Conservation (phyloP, 1,284 basidiomycete species). For the Trametes pubescens region DNA sequence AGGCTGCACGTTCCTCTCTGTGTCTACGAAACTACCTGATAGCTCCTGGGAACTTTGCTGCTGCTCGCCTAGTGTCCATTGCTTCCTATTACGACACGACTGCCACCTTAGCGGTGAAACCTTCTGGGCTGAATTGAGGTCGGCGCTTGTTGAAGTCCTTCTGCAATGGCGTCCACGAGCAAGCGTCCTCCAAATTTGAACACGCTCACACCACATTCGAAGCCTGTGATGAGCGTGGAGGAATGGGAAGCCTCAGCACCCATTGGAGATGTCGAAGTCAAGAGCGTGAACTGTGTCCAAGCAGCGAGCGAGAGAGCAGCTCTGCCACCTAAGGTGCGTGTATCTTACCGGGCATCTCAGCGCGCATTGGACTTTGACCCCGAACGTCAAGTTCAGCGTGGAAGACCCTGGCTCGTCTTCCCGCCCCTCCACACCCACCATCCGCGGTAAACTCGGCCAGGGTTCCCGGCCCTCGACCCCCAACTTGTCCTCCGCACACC, state of each 20-base stretch:
- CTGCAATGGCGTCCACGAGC: conserved; percentile 18
- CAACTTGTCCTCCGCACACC: conserved; percentile 34
- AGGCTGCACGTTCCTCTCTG: too few species aligned
- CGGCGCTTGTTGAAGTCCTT: neutral
- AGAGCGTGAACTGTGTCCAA: conserved; percentile 73
- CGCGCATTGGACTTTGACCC: conserved; percentile 15
- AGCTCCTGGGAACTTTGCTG: too few species aligned
- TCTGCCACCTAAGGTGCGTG: conserved; percentile 75
- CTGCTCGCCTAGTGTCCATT: too few species aligned
- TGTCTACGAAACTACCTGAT: too few species aligned
- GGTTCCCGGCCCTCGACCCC: conserved; percentile 48
- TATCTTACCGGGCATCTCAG: neutral
- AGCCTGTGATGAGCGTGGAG: conserved; percentile 67
- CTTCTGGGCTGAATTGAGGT: neutral
- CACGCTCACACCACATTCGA: conserved; percentile 42
- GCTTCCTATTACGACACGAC: too few species aligned
- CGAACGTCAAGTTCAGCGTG: conserved; percentile 46
- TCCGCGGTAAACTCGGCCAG: conserved; percentile 45
- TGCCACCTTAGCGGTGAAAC: too few species aligned
- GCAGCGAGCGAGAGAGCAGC: conserved; percentile 66
- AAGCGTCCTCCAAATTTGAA: conserved; percentile 23
- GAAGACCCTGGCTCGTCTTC: conserved; percentile 49
- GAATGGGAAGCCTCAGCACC: conserved; percentile 91
- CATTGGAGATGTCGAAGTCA: conserved; percentile 72
- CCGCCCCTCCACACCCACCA: conserved; percentile 51